Conservation (phyloP, 805 yeast species). For the Sugiyamaella valdiviana region DNA sequence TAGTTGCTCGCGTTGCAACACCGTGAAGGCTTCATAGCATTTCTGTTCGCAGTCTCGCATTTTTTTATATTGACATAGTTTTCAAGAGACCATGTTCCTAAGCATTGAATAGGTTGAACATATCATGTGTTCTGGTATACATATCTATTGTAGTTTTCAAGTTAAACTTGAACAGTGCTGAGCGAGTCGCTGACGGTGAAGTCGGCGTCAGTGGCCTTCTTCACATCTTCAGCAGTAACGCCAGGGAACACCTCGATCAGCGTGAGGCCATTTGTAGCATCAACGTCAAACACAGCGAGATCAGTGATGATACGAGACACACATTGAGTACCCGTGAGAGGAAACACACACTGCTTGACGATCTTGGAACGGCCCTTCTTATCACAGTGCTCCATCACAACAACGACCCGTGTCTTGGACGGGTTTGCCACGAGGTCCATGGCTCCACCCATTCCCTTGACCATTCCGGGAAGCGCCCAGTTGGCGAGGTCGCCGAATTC, state of each 20-base stretch:
- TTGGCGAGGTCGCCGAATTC: conserved; percentile 40
- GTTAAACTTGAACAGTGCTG: conserved; percentile 7
- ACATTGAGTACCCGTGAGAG: conserved; percentile 39
- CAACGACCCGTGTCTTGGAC: conserved; percentile 36
- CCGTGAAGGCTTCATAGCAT: neutral
- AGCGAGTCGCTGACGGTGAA: conserved; percentile 27
- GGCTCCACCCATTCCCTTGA: conserved; percentile 47
- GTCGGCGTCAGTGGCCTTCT: conserved; percentile 33
- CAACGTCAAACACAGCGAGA: conserved; percentile 39
- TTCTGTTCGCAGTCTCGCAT: neutral
- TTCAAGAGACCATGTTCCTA: too few species aligned
- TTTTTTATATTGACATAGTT: too few species aligned
- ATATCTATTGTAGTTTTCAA: too few species aligned
- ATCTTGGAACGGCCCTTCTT: conserved; percentile 41
- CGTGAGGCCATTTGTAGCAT: conserved; percentile 32
- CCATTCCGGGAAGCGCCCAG: conserved; percentile 42
- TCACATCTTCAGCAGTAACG: conserved; percentile 32
- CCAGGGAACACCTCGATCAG: conserved; percentile 35
- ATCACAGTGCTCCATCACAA: conserved; percentile 41
- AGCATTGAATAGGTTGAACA: neutral
- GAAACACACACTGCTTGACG: conserved; percentile 36
- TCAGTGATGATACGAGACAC: conserved; percentile 41
- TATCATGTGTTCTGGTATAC: neutral
- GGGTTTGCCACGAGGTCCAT: conserved; percentile 44
- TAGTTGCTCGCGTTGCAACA: neutral